Base-by-base conservation (phyloP, 495 filamentous ascomycete genomes). In the Ramalina intermedia region DNA sequence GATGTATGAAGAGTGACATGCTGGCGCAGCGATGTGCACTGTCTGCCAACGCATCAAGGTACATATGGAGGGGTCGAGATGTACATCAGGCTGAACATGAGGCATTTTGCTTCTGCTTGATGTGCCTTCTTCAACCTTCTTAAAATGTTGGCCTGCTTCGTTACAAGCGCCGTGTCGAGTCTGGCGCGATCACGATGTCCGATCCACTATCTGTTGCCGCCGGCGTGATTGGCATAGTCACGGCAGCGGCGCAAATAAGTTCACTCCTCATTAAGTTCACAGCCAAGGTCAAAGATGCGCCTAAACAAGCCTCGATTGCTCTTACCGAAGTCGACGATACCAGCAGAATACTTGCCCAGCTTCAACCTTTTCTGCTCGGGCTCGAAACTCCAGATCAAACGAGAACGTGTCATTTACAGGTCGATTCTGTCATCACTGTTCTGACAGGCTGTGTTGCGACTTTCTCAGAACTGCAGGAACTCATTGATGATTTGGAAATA, bases 141-240 rank as follows among this genome's bases (percentile, higher is more conserved):
- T n/a, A n/a, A n/a, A n/a, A n/a, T n/a, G n/a, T n/a, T n/a, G n/a
- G n/a, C n/a, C n/a, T n/a, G n/a, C n/a, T n/a, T n/a, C n/a, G n/a
- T n/a, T n/a, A n/a, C n/a, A n/a, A n/a, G n/a, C n/a, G n/a, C n/a
- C n/a, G n/a, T n/a, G n/a, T n/a, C n/a, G n/a, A n/a, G n/a, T n/a
- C n/a, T n/a, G n/a, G n/a, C n/a, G 26, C 26, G 26, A 27, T 8
- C 4, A 3, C 26, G 26, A 54, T 54, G 52, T 24, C 52, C 3
- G 52, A 54, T n/a, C 52, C 52, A 20, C 41, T 51, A 2, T 50
- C 41, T 27, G 47, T 54, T 16, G 48, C 52, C 8, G 47, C 48
- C 6, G 52, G 52, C 26, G 36, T 54, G 6, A 38, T 41, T 5
- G 52, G 52, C 27, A 45, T 54, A 20, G 6, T 54, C 4, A 47